phyloP scores from a whole-genome alignment of 192 early-diverging fungal genomes.

The Rhizoclosmatium globosum region DNA sequence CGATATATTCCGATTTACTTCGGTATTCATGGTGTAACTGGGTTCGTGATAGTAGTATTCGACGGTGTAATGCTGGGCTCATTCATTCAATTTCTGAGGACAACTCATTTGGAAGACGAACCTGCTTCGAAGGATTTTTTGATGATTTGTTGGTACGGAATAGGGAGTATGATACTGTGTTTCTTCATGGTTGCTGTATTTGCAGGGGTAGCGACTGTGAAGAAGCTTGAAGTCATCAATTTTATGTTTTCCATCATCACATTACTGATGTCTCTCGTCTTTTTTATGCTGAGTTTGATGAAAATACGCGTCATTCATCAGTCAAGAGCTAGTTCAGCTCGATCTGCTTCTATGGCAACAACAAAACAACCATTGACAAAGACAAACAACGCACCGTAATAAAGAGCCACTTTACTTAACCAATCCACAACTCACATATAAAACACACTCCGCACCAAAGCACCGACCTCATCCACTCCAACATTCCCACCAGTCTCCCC shows the following conservation, averaged over 20 bases:
- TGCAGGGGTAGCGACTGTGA: neutral
- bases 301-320: neutral
- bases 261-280: neutral
- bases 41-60: neutral
- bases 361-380: too few relatives aligned
- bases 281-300: neutral
- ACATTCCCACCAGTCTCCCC: constrained; percentile 1
- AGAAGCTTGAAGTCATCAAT: neutral
- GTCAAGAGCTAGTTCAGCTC: too few relatives aligned
- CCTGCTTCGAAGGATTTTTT: neutral
- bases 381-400: too few relatives aligned
- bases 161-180: neutral
- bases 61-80: neutral
- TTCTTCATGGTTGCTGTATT: neutral
- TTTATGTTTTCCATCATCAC: neutral
- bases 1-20: neutral
- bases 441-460: constrained; percentile 16
- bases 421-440: neutral
- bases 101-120: neutral
- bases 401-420: too few relatives aligned
- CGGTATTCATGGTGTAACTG: neutral
- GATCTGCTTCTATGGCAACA: too few relatives aligned
- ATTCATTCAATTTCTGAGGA: neutral
- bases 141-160: neutral
- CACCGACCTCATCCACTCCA: neutral